Base-by-base conservation (phyloP, 2,329 filamentous ascomycete genomes). In the Alternaria conjuncta region DNA sequence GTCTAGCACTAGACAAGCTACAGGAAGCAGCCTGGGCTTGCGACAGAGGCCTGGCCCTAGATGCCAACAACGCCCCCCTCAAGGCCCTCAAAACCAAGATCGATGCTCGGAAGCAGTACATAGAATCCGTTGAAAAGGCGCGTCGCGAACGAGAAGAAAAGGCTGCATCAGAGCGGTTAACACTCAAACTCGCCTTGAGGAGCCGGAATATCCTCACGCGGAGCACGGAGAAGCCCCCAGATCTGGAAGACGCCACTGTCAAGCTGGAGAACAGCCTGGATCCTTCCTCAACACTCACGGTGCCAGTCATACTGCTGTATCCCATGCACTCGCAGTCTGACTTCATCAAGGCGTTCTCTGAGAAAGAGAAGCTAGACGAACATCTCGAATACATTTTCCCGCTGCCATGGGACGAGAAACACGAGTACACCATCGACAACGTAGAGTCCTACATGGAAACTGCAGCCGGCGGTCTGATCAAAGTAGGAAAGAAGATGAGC, bases 361-460 rank as follows among this genome's bases (percentile, higher is more conserved):
- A 98, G 84, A 88, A 86, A 63, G 89, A 96, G 71, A 86, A 86
- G 15, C 84, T 97, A 26, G 86, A 85, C 8, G 89, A 95, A 69
- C 94, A 97, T 79, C 84, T 99, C 54, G 84, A 85, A 4, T 97
- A 97, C 74, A 90, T 98, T 10, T 88, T 99, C 61, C 95, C 94
- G 3, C 80, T 94, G 73, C 93, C 94, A 12, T 99, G 96, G 96
- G 96, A 98, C 73, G 75, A 79, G 15, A 82, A 86, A 64, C 81
- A 85, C 2, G 89, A 89, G 73, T 97, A 97, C 79, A 86, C 83
- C 1, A 71, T 85, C 1, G 84, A 84, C 0, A 84, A 81, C 1
- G 92, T 97, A 5, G 94, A 97, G 71, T 96, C 93, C 74, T 98
- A 93, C 79, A 91, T 97, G 84, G 94, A 97, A 83, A 98, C 94